phyloP scores from a whole-genome alignment of 495 filamentous ascomycete species.

The Neurospora cerealis region DNA sequence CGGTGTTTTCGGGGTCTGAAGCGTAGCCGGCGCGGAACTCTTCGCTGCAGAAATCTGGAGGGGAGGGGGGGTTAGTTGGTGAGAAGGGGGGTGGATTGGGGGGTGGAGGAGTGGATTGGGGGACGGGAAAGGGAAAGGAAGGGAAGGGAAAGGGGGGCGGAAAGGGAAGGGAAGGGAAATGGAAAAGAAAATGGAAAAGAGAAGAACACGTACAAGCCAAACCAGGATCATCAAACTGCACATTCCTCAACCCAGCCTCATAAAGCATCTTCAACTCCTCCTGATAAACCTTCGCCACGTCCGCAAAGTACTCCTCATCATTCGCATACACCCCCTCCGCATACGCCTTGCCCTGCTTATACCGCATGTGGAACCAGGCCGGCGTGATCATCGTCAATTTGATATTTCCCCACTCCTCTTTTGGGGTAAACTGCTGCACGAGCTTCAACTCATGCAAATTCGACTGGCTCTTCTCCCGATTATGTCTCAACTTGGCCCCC shows the following conservation, averaged over 20 bases:
- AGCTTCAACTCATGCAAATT: conserved; percentile 62
- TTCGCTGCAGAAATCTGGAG: conserved; percentile 63
- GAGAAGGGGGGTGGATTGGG: not conserved
- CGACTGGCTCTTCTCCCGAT: conserved; percentile 48
- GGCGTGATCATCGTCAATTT: conserved; percentile 68
- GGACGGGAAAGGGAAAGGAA: not conserved
- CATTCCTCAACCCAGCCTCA: conserved; percentile 56
- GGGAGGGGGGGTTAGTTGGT: not conserved
- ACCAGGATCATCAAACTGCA: conserved; percentile 69
- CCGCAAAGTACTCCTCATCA: conserved; percentile 63
- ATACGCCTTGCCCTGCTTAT: conserved; percentile 60
- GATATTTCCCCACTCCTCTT: conserved; percentile 50
- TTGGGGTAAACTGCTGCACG: conserved; percentile 49
- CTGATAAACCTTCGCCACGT: conserved; percentile 66
- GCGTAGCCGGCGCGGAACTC: conserved; percentile 63
- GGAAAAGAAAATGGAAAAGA: not conserved
- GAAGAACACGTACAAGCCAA: conserved; percentile 51
- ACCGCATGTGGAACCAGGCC: conserved; percentile 63
- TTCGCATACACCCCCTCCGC: conserved; percentile 51
- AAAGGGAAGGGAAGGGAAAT: not conserved
- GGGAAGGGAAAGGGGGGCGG: not conserved
- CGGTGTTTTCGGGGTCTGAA: conserved; percentile 47
- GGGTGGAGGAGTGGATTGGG: not conserved
- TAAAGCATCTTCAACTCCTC: conserved; percentile 55
- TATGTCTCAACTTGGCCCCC: conserved; percentile 61